Base-by-base conservation (phyloP, 2,329 filamentous ascomycete species). In the Fusarium goolgardi region DNA sequence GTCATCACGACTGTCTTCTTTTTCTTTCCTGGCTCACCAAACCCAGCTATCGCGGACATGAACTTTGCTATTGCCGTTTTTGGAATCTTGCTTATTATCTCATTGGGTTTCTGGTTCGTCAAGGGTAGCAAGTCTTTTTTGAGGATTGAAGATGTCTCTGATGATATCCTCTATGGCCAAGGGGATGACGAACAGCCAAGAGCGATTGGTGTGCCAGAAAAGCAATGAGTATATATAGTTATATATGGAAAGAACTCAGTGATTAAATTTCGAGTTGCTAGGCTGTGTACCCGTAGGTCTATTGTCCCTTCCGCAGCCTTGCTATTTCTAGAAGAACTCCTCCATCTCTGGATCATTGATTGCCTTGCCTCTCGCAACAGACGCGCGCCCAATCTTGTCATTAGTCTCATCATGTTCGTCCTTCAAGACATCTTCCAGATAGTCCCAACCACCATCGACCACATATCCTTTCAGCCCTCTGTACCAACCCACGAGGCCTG, bases 61-160 rank as follows among this genome's bases (percentile, higher is more conserved):
- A 86, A 86, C 69, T 86, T 81, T 65, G 85, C 85, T 3, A 85
- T 86, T 68, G 84, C 80, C 1, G 84, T 86, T 0, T 86, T 86
- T 68, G 85, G 83, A 1, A 77, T 86, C 8, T 84, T 86, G 82
- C 57, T 86, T 25, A 75, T 85, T 4, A 76, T 86, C 6, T 76
- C 84, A 0, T 34, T 85, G 3, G 76, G 74, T 0, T 86, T 86
- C 61, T 87, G 84, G 84, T 75, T 84, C 31, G 59, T 83, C 18
- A 78, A 80, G 65, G 84, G 84, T 0, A 76, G 77, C 8, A 73
- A 72, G 27, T 78, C 40, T 74, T 82, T 75, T 61, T 44, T 74
- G 56, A 59, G 70, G 50, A 64, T 85, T 7, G 63, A 69, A 1
- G 58, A 63, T 1, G 1, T 61, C 9, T 50, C 66, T 8, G 67